phyloP scores from a whole-genome alignment of 305 asterid species.

The Rubia balearica region DNA sequence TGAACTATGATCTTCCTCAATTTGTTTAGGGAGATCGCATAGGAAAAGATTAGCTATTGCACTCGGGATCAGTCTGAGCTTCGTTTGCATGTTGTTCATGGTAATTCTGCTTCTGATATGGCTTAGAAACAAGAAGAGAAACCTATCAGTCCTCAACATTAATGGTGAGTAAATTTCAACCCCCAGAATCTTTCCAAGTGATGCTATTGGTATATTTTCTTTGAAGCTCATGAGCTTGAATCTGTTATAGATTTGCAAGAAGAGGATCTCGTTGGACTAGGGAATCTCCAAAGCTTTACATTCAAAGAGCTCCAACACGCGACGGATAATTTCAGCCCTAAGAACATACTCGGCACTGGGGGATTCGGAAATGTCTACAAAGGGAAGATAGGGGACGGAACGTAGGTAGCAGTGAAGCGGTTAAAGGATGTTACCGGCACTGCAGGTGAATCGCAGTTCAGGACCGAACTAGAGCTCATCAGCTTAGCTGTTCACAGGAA shows the following conservation, averaged over 20 bases:
- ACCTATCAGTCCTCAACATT: slow-evolving; percentile 49
- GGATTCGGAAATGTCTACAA: slow-evolving; percentile 92
- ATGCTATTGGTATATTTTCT: not conserved
- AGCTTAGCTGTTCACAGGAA: slow-evolving; percentile 90
- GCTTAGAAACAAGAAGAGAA: slow-evolving; percentile 43
- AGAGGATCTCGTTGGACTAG: slow-evolving; percentile 60
- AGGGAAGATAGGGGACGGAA: slow-evolving; percentile 64
- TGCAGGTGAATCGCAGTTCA: slow-evolving; percentile 76
- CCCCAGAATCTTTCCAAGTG: not conserved
- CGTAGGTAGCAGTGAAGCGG: slow-evolving; percentile 74
- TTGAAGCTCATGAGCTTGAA: not conserved
- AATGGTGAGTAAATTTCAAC: slow-evolving; percentile 34
- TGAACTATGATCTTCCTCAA: not conserved
- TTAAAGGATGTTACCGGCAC: slow-evolving; percentile 77
- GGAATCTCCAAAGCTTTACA: slow-evolving; percentile 68
- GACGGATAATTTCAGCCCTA: slow-evolving; percentile 69
- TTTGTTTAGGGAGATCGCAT: slow-evolving; percentile 35
- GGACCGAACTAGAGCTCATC: slow-evolving; percentile 79
- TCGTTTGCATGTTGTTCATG: slow-evolving; percentile 29
- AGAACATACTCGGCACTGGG: slow-evolving; percentile 90
- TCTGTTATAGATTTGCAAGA: slow-evolving; percentile 56
- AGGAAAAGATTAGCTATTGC: slow-evolving; percentile 60
- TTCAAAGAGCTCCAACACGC: slow-evolving; percentile 85
- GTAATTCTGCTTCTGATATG: slow-evolving; percentile 42
- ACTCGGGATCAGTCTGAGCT: slow-evolving; percentile 64